These are phyloP conservation scores for Helminthosporium solani DNA, from an alignment of 2,329 filamentous ascomycete genomes.

Conservation along the genomic window DNA sequence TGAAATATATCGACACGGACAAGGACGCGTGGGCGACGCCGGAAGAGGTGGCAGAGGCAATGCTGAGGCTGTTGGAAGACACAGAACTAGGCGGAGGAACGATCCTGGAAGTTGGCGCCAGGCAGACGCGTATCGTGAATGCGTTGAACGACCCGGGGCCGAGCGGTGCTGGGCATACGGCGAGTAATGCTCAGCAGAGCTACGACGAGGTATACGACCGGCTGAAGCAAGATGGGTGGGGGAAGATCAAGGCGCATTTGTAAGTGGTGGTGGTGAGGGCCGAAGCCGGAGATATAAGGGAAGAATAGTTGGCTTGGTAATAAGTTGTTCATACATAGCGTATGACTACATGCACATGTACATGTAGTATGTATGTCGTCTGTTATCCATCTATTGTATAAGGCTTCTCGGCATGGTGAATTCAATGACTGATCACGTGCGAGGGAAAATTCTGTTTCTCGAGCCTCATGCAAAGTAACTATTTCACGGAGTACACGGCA, in stretches of 20 bases:
- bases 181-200: constrained; percentile 44
- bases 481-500: too few relatives aligned
- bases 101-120: constrained; percentile 58
- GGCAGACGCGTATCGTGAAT: constrained; percentile 52
- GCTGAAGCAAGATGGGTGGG: constrained; percentile 54
- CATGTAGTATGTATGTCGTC: not conserved
- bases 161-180: constrained; percentile 49
- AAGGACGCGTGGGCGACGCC: constrained; percentile 60
- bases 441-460: not conserved
- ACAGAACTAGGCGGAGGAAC: constrained; percentile 48
- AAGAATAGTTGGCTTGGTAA: not conserved
- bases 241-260: constrained; percentile 27
- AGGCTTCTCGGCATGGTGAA: not conserved
- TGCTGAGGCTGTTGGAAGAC: constrained; percentile 58
- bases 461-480: not conserved
- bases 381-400: not conserved
- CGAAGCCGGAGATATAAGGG: constrained; percentile 1
- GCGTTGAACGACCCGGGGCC: constrained; percentile 58
- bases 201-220: constrained; percentile 53
- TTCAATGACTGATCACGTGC: too few relatives aligned
- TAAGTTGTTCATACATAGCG: not conserved
- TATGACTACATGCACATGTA: not conserved
- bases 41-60: constrained; percentile 60
- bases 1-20: constrained; percentile 51
- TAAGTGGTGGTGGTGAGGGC: not conserved